These are phyloP conservation scores for Barbatosphaeria neglecta DNA, from an alignment of 495 filamentous ascomycete genomes.

Conservation along the genomic window DNA sequence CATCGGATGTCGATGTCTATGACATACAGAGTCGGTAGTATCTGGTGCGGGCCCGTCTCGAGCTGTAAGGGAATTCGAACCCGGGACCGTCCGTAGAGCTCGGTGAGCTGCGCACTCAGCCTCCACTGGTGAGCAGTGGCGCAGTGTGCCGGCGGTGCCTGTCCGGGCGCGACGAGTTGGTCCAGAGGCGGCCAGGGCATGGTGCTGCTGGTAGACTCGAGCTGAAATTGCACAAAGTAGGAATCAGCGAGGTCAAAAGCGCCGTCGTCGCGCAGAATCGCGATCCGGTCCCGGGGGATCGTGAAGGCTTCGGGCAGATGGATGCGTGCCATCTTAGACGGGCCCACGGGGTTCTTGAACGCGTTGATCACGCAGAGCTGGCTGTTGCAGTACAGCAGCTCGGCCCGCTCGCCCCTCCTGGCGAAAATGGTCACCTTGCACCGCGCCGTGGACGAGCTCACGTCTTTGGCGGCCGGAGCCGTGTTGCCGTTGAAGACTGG, in stretches of 20 bases:
- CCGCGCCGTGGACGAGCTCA: slow-evolving; percentile 24
- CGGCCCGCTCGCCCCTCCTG: slow-evolving; percentile 10
- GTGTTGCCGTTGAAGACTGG: slow-evolving; percentile 26
- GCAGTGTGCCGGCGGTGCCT: slow-evolving; percentile 9
- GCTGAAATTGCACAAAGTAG: slow-evolving; percentile 33
- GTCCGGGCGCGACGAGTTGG: background rate
- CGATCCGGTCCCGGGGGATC: slow-evolving; percentile 34
- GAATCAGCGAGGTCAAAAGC: slow-evolving; percentile 30
- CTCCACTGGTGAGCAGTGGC: slow-evolving; percentile 21
- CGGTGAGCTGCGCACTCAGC: slow-evolving; percentile 24
- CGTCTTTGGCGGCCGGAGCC: slow-evolving; percentile 24
- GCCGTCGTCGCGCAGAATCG: slow-evolving; percentile 27
- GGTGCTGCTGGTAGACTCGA: slow-evolving; percentile 34
- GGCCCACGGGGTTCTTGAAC: slow-evolving; percentile 30
- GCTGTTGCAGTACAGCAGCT: slow-evolving; percentile 32
- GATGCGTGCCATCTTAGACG: slow-evolving; percentile 30
- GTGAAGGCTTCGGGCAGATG: slow-evolving; percentile 31
- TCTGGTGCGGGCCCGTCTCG: slow-evolving; percentile 16
- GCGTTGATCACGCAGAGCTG: slow-evolving; percentile 33
- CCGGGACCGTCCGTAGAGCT: slow-evolving; percentile 25
- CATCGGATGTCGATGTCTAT: slow-evolving; percentile 38
- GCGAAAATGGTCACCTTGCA: slow-evolving; percentile 31
- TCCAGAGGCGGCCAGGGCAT: slow-evolving; percentile 37
- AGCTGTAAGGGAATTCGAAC: slow-evolving; percentile 24
- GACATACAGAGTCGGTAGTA: slow-evolving; percentile 20